Evolutionary conservation across 768 basidiomycete species (phyloP).

Genomic region (Leccinum truebloodii): DNA sequence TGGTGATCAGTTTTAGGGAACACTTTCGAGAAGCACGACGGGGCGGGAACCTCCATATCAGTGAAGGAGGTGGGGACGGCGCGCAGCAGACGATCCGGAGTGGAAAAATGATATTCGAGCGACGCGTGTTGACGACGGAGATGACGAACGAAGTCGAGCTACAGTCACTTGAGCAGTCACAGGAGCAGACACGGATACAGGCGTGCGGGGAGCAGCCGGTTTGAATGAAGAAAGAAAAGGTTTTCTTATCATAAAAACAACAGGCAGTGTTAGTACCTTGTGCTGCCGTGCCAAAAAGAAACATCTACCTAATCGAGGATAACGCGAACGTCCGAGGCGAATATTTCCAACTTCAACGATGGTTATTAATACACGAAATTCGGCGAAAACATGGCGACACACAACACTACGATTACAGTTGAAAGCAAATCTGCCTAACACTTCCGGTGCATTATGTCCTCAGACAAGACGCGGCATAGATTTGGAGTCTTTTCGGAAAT

Average conservation of each 20-base stretch:
- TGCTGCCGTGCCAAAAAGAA: neutral
- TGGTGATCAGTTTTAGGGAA: slow-evolving; percentile 24
- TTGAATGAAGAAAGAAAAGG: neutral
- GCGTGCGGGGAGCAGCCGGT: neutral
- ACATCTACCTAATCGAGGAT: neutral
- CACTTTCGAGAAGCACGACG: slow-evolving; percentile 5
- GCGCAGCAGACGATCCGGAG: slow-evolving; percentile 1
- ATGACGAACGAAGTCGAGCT: slow-evolving; percentile 10
- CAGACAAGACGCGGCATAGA: neutral
- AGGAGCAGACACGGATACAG: neutral
- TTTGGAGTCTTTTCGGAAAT: neutral
- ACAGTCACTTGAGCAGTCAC: neutral
- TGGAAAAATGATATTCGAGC: slow-evolving; percentile 11
- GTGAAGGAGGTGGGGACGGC: neutral
- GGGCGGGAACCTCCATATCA: neutral
- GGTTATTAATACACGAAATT: too few species aligned
- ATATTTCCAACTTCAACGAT: neutral
- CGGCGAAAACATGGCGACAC: neutral
- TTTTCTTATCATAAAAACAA: too few species aligned
- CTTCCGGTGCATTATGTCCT: neutral
- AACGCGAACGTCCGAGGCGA: neutral
- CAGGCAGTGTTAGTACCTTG: too few species aligned
- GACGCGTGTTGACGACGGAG: neutral
- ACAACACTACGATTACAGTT: neutral
- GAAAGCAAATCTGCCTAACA: neutral